Evolutionary conservation across 305 asterid genomes (phyloP).

Genomic region (Fraxinus paxiana): DNA sequence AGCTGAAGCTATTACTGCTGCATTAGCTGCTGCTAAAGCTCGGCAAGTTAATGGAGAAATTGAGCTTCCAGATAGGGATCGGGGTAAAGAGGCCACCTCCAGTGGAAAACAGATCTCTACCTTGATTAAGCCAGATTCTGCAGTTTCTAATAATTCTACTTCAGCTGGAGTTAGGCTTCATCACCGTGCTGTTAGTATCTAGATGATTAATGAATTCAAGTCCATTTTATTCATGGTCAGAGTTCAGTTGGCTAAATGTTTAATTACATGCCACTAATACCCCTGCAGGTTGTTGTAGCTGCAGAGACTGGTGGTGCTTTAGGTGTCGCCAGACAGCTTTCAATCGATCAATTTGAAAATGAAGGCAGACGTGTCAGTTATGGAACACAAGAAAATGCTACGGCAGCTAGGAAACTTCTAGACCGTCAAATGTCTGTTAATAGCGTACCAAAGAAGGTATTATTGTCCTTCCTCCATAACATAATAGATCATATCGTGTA

Average conservation of each 20-base stretch:
- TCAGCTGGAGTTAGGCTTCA: conserved; percentile 97
- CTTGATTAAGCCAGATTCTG: conserved; percentile 81
- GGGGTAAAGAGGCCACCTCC: conserved; percentile 96
- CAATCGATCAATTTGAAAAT: conserved; percentile 98
- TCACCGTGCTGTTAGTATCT: conserved; percentile 91
- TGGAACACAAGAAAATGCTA: conserved; percentile 97
- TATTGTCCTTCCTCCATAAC: background rate
- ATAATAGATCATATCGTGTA: background rate
- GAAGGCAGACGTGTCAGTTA: conserved; percentile 99
- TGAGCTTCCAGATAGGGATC: conserved; percentile 89
- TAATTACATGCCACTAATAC: conserved; percentile 22
- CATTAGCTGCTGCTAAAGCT: conserved; percentile 99
- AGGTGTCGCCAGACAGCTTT: conserved; percentile 99
- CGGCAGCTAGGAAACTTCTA: conserved; percentile 93
- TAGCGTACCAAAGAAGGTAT: conserved; percentile 96
- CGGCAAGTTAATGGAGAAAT: conserved; percentile 88
- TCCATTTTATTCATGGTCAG: background rate
- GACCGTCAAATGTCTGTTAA: conserved; percentile 95
- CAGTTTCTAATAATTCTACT: conserved; percentile 53
- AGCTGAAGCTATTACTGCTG: conserved; percentile 94
- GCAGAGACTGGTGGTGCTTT: conserved; percentile 98
- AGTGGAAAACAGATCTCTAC: conserved; percentile 77
- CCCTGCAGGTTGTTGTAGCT: conserved; percentile 87
- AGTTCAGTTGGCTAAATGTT: conserved; percentile 10
- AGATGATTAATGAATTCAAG: conserved; percentile 19